Evolutionary conservation across 371 early-diverging fungal genomes (phyloP), one percentile per base, ranked within the genome.

Genomic region (Cokeromyces recurvatus): DNA sequence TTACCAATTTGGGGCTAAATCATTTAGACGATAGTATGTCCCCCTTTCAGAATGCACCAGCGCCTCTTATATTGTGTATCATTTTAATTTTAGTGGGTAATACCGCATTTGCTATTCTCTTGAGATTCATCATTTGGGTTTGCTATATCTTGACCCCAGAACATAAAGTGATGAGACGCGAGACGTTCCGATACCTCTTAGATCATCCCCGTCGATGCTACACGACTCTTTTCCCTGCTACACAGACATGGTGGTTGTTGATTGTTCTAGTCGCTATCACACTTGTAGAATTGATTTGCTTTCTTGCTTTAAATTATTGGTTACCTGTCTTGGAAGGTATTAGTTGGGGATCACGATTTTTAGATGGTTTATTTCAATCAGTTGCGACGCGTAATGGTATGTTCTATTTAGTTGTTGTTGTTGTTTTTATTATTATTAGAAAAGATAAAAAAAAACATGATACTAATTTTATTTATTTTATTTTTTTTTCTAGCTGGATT

Each of bases 131-230:
- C 14, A 68, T 74, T 32, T 74, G 75, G 75, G 6, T 20, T 5
- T 41, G 62, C 8, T 71, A 57, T 42, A 43, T 45, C 3, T 15
- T 54, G 3, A 71, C 71, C 2, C 75, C 71, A 8, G 37, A 48
- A 12, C 44, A 49, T 2, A 51, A 53, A 1, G 32, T 56, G 2
- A 60, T 71, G 60, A 57, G 53, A 14, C 61, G 66, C 20, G 71
- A 74, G 40, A 66, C 69, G 1, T 53, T 68, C 11, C 55, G 58
- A 0, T 74, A 66, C 24, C 40, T 74, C 1, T 45, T 74, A 6
- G 69, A 71, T 38, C 75, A 74, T 44, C 75, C 75, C 9, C 64
- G 75, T 36, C 55, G 75, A 10, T 70, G 71, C 36, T 74, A 62
- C 39, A 74, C 75, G 1, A 59, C 66, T 0, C 32, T 74, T 7